Percentiles rank a stretch among this genome's conserved stretches.
Evolutionary conservation across 352 stramenopile species (phyloP).

Genomic region (Phytophthora parvispora): DNA sequence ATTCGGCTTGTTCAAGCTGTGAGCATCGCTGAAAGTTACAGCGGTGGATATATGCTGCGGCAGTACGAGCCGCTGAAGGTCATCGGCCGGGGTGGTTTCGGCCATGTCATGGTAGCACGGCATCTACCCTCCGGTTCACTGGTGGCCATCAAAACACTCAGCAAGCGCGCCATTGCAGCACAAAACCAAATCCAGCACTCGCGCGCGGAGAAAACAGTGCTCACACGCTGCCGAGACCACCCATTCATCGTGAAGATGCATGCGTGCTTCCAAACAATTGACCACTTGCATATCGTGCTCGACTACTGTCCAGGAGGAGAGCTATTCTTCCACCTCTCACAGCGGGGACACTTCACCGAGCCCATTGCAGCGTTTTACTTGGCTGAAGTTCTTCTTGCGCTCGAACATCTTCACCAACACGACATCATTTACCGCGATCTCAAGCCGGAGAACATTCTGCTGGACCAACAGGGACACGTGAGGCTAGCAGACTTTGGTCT

Average conservation of each 20-base stretch:
- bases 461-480: conserved; percentile 89
- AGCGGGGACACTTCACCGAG: conserved; percentile 78
- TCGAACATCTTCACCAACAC: conserved; percentile 79
- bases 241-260: conserved; percentile 94
- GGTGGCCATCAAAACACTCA: conserved; percentile 87
- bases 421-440: conserved; percentile 92
- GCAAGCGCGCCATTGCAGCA: conserved; percentile 80
- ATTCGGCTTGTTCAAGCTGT: conserved; percentile 74
- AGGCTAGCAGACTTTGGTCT: conserved; percentile 94
- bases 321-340: conserved; percentile 91
- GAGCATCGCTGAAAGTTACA: conserved; percentile 87
- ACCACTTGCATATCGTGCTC: conserved; percentile 78
- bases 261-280: conserved; percentile 89
- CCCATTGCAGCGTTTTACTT: conserved; percentile 89
- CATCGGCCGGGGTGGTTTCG: conserved; percentile 88
- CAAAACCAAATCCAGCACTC: conserved; percentile 92
- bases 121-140: conserved; percentile 67
- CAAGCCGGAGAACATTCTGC: conserved; percentile 94
- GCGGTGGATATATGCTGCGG: conserved; percentile 74
- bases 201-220: conserved; percentile 86
- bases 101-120: conserved; percentile 84
- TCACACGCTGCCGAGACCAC: conserved; percentile 90
- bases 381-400: conserved; percentile 88
- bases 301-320: conserved; percentile 85
- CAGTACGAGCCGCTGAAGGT: conserved; percentile 86